Base-by-base conservation (phyloP, 805 yeast genomes). In the Vanderwaltozyma polyspora region DNA sequence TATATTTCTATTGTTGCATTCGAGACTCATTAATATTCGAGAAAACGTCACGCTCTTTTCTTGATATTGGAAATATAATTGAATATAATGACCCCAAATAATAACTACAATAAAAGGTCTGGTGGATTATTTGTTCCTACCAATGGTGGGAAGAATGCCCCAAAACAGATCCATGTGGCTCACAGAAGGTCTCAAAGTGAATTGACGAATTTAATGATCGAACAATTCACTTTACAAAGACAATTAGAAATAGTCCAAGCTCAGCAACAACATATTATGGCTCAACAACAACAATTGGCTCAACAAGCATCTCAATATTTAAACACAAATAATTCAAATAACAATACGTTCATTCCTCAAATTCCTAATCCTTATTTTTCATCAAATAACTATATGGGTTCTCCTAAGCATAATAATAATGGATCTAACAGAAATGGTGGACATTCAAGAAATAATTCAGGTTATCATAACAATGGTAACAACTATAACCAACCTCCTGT, bases 161-260 rank as follows among this genome's bases (percentile, higher is more conserved):
- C 80, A 29, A 70, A 71, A 44, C 75, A 74, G 39, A 67, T 89
- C 39, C 93, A 85, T 61, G 86, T 89, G 43, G 97, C 97, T n/a
- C 97, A 89, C 51, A 74, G 97, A 51, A 72, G 95, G 40, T 80
- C 95, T 4, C 96, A 96, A 12, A 76, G 87, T 45, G 97, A 91
- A 57, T 67, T 91, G 55, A 87, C 97, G 3, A 81, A 80, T 35
- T 65, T 89, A 43, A 87, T 91, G 94, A 67, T 84, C 49, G 97
- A 89, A 60, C 93, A 82, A 54, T 74, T 81, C 55, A 77, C 65
- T 17, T 68, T 91, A 38, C 96, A 91, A 59, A 86, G 89, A 48
- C 96, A 89, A 55, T 69, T 87, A 62, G 96, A 89, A 48, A 67
- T 74, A 44, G 93, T 85, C 3, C 95, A 86, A 55, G 86, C 79